Percentiles rank a stretch among this genome's conserved stretches.
Evolutionary conservation across 2,329 filamentous ascomycete genomes (phyloP).

Genomic region (Sclerotinia trifoliorum): DNA sequence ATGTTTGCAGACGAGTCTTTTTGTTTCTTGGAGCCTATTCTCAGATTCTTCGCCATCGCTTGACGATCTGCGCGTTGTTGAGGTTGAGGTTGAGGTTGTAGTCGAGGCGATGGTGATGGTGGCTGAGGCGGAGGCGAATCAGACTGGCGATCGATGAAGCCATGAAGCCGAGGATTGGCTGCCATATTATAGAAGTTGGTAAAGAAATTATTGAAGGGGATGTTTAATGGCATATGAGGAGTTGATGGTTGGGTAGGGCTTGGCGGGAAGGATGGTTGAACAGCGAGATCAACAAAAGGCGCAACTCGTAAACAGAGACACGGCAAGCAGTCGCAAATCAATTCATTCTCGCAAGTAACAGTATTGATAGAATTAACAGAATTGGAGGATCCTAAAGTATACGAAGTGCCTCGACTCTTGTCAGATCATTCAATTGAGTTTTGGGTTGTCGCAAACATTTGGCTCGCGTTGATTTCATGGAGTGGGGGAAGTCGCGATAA

Average conservation of each 20-base stretch:
- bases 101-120: constrained; percentile 6
- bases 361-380: neutral
- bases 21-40: constrained; percentile 7
- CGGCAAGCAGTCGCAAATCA: neutral
- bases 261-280: too few relatives aligned
- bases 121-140: neutral
- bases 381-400: neutral
- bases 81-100: neutral
- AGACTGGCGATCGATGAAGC: neutral
- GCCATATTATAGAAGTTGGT: constrained; percentile 13
- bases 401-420: neutral
- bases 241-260: too few relatives aligned
- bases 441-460: constrained; percentile 1
- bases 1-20: constrained; percentile 3
- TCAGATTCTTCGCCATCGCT: neutral
- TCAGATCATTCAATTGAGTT: neutral
- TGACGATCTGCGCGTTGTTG: constrained; percentile 4
- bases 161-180: neutral
- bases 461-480: neutral
- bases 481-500: neutral
- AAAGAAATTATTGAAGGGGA: constrained; percentile 1
- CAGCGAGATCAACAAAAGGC: neutral
- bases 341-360: neutral
- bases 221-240: constrained; percentile 12
- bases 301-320: neutral